Evolutionary conservation across 2,329 filamentous ascomycete genomes (phyloP), one percentile per base, ranked within the genome.

Genomic region (Anthostomella pinea): DNA sequence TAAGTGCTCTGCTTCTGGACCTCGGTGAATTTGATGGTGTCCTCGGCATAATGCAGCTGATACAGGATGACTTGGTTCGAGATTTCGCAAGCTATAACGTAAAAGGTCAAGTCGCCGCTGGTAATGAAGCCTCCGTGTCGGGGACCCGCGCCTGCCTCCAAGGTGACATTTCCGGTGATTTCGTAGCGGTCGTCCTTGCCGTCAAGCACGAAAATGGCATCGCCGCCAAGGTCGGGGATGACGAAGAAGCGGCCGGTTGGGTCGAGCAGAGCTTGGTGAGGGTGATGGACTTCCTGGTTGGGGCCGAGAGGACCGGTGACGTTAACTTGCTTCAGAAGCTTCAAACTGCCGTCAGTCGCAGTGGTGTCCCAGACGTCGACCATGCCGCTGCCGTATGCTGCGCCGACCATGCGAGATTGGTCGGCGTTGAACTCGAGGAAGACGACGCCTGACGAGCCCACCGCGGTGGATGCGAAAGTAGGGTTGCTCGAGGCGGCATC

Each of bases 121-220:
- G 61, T 63, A 53, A 67, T 66, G 58, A 73, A 75, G 46, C 63
- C 63, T 31, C 69, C 72, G 49, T 76, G 73, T 13, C 73, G 70
- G 3, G 73, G 73, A 1, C 72, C 72, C 24, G 64, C 66, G 38
- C 67, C 68, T 8, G 59, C 48, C 8, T 61, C 58, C 38, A 69
- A 56, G 5, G 46, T 30, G 24, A 64, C 51, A 26, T 48, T 54
- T 49, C 56, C 62, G 21, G 54, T 56, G 26, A 73, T 49, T 6
- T 57, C 52, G 48, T 59, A 73, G 11, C 54, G 51, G 35, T 70
- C 65, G 41, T 63, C 56, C 43, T 60, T 48, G 36, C 63, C 57
- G 59, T 74, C 68, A 22, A 75, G 54, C 35, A 75, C 48, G 22
- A 71, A 46, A 21, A 76, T 47, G n/a, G 57, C 52, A 56, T 76